Base-by-base conservation (phyloP, 1,139 yeast species). In the Pichia sp. region DNA sequence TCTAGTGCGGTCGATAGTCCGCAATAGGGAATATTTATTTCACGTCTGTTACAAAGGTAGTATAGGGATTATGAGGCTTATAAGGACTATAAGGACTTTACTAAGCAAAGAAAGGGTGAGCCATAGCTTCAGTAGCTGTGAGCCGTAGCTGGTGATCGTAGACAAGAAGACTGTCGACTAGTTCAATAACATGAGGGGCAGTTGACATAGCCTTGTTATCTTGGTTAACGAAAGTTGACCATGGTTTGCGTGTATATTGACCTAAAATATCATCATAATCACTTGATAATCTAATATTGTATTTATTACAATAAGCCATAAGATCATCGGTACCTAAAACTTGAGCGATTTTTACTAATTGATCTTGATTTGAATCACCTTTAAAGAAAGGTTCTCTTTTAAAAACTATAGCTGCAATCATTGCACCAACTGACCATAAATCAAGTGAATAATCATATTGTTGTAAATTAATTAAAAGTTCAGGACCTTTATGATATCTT, bases 401-500 rank as follows among this genome's bases (percentile, higher is more conserved):
- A 67, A 91, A 91, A 25, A 91, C 83, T 75, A 93, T 85, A 14
- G 96, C 85, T n/a, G 98, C 98, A 50, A 91, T 69, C 91, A 89
- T 89, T 48, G 97, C 94, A 31, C 99, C 99, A 50, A 80, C 81
- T 3, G 96, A 85, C 99, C 99, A 93, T 64, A 93, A 65, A 62
- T 93, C 99, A 42, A 93, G 71, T 7, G 96, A 84, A 62, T 93
- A 93, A 65, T 91, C 98, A 63, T 93, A 93, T 66, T 80, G 83
- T 55, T 93, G 83, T 59, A 84, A 78, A 62, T 91, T 95, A n/a
- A 91, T 95, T 47, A 93, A 70, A 54, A 93, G 70, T 62, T 93
- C 99, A 1, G 99, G 99, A 23, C 97, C 98, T 65, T 93, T 93
- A 67, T 87, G 93, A 63, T 91, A 91, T 51, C 98, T 74, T n/a